Percentiles rank a stretch among this genome's conserved stretches.
Evolutionary conservation across 2,329 filamentous ascomycete genomes (phyloP).

Genomic region (Colletotrichum musicola): DNA sequence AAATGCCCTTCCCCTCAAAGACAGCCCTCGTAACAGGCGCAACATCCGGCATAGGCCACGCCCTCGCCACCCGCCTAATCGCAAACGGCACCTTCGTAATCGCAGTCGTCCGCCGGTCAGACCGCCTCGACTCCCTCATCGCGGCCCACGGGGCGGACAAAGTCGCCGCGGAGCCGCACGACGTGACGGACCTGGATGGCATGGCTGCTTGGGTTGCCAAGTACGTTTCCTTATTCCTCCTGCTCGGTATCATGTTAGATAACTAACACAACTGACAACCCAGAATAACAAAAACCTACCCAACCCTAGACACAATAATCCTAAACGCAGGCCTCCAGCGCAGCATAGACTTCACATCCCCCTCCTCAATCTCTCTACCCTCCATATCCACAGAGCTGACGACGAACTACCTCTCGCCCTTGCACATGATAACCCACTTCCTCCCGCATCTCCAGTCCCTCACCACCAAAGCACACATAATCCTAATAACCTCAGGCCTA

Average conservation of each 20-base stretch:
- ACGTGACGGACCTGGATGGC: slow-evolving; percentile 57
- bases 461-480: slow-evolving; percentile 43
- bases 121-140: slow-evolving; percentile 64
- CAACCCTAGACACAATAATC: slow-evolving; percentile 67
- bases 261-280: background rate
- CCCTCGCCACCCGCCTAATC: slow-evolving; percentile 57
- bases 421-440: slow-evolving; percentile 59
- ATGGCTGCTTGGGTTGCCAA: slow-evolving; percentile 57
- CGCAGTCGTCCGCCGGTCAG: slow-evolving; percentile 66
- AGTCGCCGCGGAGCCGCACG: slow-evolving; percentile 54
- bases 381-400: slow-evolving; percentile 56
- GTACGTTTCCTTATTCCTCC: too few relatives aligned
- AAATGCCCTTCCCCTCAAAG: slow-evolving; percentile 67
- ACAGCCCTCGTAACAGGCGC: slow-evolving; percentile 67
- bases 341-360: slow-evolving; percentile 59
- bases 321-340: slow-evolving; percentile 70
- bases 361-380: slow-evolving; percentile 49
- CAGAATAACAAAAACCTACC: slow-evolving; percentile 54
- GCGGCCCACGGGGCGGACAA: slow-evolving; percentile 58
- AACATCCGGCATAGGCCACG: slow-evolving; percentile 65
- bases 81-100: slow-evolving; percentile 64
- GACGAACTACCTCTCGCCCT: slow-evolving; percentile 61
- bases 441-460: slow-evolving; percentile 56
- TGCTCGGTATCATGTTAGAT: too few relatives aligned
- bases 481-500: slow-evolving; percentile 57